Evolutionary conservation across 1,284 basidiomycete species (phyloP), one percentile per base, ranked within the genome.

Genomic region (Cryptococcus depauperatus): DNA sequence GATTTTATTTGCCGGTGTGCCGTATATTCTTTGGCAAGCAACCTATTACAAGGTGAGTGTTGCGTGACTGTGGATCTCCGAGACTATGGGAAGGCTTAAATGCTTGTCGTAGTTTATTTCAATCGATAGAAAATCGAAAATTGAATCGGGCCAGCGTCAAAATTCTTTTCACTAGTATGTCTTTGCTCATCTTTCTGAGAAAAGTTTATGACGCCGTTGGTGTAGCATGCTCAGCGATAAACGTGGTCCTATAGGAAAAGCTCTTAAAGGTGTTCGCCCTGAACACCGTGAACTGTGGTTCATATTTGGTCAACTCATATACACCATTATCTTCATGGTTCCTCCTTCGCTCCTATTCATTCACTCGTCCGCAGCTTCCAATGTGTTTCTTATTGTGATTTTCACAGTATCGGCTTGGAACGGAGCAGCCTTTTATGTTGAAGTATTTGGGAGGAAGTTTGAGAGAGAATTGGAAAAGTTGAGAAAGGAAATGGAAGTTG

Each of bases 381-480:
- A 79, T 13, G 67, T 77, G 2, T 92, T 89, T 72, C 72, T 95
- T 19, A 73, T 89, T 33, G 54, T 79, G 48, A 83, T 92, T 37
- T 86, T 93, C 59, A 73, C 77, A 26, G 85, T 88, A 79, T 42
- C 86, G 77, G 50, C 84, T 79, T 69, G 68, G 68, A 71, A 73
- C 56, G 71, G 71, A n/a, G 72, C 68, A 13, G 56, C 58, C 8
- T 74, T 71, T 74, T 93, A 93, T 67, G 90, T 95, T 50, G 91
- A 96, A 66, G 89, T 93, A 26, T 93, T 92, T 64, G 89, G 89
- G 29, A 79, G 89, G 70, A 92, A 92, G 65, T 93, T 93, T 59
- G 89, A 92, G 66, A 79, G 84, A 29, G 89, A 93, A 69, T 74
- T 93, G 11, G 89, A 92, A 61, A 80, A 82, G 1, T 70, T 93